Conservation (phyloP, 305 asterid genomes). For the Solanum hybrid region DNA sequence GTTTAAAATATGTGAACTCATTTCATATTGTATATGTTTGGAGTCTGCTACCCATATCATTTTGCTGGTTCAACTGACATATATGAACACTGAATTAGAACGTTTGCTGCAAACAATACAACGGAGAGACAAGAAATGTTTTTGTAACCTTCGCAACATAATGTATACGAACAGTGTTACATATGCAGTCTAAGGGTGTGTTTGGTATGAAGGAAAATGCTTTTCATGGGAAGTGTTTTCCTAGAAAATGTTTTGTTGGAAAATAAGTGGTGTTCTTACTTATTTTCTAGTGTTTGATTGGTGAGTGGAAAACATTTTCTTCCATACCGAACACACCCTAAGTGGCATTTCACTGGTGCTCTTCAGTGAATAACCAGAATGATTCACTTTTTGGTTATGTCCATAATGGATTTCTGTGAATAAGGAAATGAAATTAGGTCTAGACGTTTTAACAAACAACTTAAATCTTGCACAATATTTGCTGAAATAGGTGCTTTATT, state of each 20-base stretch:
- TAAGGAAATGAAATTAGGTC: neutral
- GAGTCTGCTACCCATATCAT: neutral
- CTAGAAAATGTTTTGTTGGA: neutral
- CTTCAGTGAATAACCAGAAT: neutral
- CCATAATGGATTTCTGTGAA: neutral
- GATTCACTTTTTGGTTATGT: neutral
- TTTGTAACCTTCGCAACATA: neutral
- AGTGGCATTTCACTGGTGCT: neutral
- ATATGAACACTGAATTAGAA: neutral
- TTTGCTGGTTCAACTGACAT: neutral
- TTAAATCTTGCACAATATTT: neutral
- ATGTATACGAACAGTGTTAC: neutral
- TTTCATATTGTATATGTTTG: neutral
- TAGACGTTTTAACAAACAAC: neutral
- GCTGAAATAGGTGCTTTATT: neutral
- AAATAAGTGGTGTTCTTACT: neutral
- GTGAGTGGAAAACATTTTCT: neutral
- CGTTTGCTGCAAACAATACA: neutral
- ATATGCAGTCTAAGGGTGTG: neutral
- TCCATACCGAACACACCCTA: too few relatives aligned
- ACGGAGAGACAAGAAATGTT: neutral
- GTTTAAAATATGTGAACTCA: neutral
- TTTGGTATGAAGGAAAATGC: neutral
- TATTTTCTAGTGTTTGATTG: neutral
- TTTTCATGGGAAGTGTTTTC: neutral